These are phyloP conservation scores for Suillus americanus DNA, from an alignment of 768 basidiomycete genomes.

Conservation along the genomic window DNA sequence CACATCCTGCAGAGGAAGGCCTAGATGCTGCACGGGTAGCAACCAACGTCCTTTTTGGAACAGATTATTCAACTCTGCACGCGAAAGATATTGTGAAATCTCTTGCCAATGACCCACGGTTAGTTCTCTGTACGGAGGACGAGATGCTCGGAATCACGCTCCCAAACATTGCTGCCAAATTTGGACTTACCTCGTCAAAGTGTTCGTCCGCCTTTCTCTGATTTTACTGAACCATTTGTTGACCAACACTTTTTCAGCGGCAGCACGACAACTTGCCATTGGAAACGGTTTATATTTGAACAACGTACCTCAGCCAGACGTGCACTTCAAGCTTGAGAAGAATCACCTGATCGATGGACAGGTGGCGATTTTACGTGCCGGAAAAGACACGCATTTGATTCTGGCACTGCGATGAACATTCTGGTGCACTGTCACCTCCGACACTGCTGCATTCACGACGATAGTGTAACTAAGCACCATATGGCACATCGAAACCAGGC, in stretches of 20 bases:
- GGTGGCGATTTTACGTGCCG: slow-evolving; percentile 67
- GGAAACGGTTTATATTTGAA: slow-evolving; percentile 77
- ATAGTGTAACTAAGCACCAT: neutral
- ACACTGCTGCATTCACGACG: neutral
- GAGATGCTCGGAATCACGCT: slow-evolving; percentile 57
- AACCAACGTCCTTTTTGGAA: slow-evolving; percentile 45
- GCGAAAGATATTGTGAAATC: slow-evolving; percentile 59
- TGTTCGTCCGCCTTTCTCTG: slow-evolving; percentile 42
- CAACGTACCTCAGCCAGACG: slow-evolving; percentile 53
- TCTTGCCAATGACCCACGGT: slow-evolving; percentile 63
- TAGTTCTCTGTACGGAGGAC: slow-evolving; percentile 48
- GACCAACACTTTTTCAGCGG: slow-evolving; percentile 43
- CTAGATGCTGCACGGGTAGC: slow-evolving; percentile 42
- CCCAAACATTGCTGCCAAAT: slow-evolving; percentile 57
- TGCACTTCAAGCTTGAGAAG: slow-evolving; percentile 39
- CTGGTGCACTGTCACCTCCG: neutral
- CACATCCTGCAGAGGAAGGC: slow-evolving; percentile 33
- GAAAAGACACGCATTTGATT: slow-evolving; percentile 69
- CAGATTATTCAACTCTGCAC: slow-evolving; percentile 40
- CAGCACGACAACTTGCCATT: slow-evolving; percentile 59
- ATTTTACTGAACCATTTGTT: slow-evolving; percentile 3
- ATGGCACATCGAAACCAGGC: neutral
- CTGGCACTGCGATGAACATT: slow-evolving; percentile 38
- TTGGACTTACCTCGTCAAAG: slow-evolving; percentile 61
- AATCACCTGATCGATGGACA: slow-evolving; percentile 58